Evolutionary conservation across 78 protist genomes (phyloP).

Genomic region (Speleostelium caveatum): DNA sequence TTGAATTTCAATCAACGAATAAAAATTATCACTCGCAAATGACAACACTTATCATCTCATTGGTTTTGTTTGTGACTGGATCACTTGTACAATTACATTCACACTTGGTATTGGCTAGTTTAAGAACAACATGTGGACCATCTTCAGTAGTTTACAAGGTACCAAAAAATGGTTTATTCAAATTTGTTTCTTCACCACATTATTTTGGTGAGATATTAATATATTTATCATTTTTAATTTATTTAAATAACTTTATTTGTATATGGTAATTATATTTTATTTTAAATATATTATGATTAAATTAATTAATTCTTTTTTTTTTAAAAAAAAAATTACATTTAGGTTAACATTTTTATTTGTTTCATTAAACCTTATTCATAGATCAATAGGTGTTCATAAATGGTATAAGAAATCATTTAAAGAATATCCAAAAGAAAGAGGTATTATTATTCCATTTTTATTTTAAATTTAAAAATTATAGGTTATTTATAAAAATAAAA

Average conservation of each 20-base stretch:
- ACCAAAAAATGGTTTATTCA: constrained; percentile 3
- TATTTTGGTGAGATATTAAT: constrained; percentile 18
- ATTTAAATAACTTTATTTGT: too few species aligned
- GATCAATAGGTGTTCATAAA: constrained; percentile 1
- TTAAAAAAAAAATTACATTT: not conserved
- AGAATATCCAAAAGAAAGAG: constrained; percentile 34
- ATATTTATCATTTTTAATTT: constrained; percentile 22
- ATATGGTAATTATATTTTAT: too few species aligned
- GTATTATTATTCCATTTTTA: constrained; percentile 16
- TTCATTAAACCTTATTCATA: constrained; percentile 9
- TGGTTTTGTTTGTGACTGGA: not conserved
- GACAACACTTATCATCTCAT: not conserved
- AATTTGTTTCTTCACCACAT: constrained; percentile 39
- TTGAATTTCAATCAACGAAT: not conserved
- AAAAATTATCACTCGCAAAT: not conserved
- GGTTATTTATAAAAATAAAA: too few species aligned
- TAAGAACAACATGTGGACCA: not conserved
- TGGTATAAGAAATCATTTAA: constrained; percentile 18
- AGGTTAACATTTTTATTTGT: constrained; percentile 19
- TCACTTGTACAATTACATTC: constrained; percentile 16
- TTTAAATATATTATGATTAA: too few species aligned
- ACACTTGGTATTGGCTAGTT: constrained; percentile 4
- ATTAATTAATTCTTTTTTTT: too few species aligned
- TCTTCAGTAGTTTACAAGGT: not conserved
- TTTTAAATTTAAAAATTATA: too few species aligned